Evolutionary conservation across 768 basidiomycete species (phyloP).

Genomic region (Phylloporus rhodoxanthus): DNA sequence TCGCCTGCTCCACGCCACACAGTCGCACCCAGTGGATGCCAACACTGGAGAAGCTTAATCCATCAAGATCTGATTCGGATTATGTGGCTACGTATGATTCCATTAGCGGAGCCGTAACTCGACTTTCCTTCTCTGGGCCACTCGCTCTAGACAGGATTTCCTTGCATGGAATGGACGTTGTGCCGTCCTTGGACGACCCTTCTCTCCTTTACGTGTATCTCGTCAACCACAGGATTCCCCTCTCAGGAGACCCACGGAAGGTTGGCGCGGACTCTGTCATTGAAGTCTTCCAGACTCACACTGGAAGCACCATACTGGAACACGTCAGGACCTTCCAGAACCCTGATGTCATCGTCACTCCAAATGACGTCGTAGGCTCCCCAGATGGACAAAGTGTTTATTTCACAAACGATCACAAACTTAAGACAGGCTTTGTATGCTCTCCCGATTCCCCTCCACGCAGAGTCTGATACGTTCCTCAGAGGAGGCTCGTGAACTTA

Average conservation of each 20-base stretch:
- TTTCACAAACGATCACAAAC: constrained; percentile 62
- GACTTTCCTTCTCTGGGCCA: constrained; percentile 40
- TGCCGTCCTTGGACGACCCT: constrained; percentile 44
- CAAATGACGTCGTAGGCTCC: constrained; percentile 68
- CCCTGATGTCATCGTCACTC: constrained; percentile 46
- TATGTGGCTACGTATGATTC: constrained; percentile 60
- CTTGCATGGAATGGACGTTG: constrained; percentile 66
- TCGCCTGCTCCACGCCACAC: constrained; percentile 53
- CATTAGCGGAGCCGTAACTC: constrained; percentile 38
- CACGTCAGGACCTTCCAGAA: constrained; percentile 57
- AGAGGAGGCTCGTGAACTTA: constrained; percentile 22
- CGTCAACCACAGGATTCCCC: constrained; percentile 64
- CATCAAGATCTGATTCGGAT: constrained; percentile 38
- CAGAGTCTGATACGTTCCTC: neutral
- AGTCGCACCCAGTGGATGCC: constrained; percentile 52
- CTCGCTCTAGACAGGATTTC: constrained; percentile 39
- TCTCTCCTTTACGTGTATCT: constrained; percentile 56
- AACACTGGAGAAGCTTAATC: constrained; percentile 30
- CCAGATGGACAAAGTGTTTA: constrained; percentile 59
- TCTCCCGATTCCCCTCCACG: neutral
- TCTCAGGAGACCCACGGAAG: constrained; percentile 30
- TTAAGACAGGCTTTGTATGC: constrained; percentile 51
- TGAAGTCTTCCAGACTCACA: constrained; percentile 58
- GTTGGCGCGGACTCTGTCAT: constrained; percentile 68
- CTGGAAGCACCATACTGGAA: constrained; percentile 39